Base-by-base conservation (phyloP, 2,329 filamentous ascomycete species). In the Neurospora sp. region DNA sequence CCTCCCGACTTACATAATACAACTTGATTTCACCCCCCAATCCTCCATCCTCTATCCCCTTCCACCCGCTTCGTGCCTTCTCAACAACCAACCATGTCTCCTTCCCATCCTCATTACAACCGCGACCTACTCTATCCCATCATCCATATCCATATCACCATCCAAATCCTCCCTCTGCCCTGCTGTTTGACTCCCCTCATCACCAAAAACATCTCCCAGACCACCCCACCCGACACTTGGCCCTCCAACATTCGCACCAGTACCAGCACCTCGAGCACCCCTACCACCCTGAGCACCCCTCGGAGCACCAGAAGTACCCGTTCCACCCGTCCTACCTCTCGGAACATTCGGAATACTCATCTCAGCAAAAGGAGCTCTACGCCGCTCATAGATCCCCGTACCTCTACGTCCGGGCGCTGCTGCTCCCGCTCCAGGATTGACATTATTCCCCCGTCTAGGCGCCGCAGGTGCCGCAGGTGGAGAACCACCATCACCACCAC, bases 331-430 rank as follows among this genome's bases (percentile, higher is more conserved):
- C 4, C n/a, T 43, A 52, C 19, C 43, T 23, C 43, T 28, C 19
- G 19, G 19, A 52, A 13, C 46, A 52, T 52, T 52, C 2, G 46
- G 46, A 8, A 52, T 4, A 28, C 11, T 4, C 46, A 52, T 52
- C 11, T 52, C 46, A 52, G 46, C 46, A 3, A 52, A 52, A 15
- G 46, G 46, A 13, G 46, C 19, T 15, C 19, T 52, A 8, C 46
- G 46, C 6, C 19, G 46, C 3, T 52, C 23, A 52, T 15, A 52
- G 6, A 52, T 28, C 10, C 11, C 46, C 46, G 1, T 52, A 1
- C 17, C 67, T 39, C 38, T 66, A 1, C 5, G 87, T 86, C 3
- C 92, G 78, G 0, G 78, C 2, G 72, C 92, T 92, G 17, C 79
- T 81, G 0, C 84, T 82, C 0, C 86, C 80, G 0, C 10, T 38